Evolutionary conservation across 2,329 filamentous ascomycete genomes (phyloP), one percentile per base, ranked within the genome.

Genomic region (Apiospora marii): DNA sequence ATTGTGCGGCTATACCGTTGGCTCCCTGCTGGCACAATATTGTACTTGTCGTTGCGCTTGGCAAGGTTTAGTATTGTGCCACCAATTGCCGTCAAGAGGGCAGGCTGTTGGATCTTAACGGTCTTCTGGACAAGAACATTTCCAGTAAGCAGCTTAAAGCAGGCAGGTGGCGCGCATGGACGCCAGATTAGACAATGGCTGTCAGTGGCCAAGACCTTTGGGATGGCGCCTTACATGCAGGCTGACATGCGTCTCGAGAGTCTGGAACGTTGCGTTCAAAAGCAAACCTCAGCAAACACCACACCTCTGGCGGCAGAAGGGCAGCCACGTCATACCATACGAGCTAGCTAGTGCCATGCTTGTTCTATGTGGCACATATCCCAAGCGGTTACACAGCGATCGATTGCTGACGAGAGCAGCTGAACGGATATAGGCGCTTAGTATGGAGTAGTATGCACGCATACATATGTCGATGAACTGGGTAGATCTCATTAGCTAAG

Each of bases 281-380:
- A 41, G 34, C 27, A 61, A 61, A 61, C 1, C 7, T n/a, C 14
- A 34, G 16, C 53, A 37, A 61, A 22, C 30, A 37, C 30, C 30
- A 27, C 53, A 30, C 49, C 7, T 34, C 51, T 58, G 16, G 53
- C 53, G 53, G 27, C 53, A 34, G 51, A 58, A 30, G 51, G 53
- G 34, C 16, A 64, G 58, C 58, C 58, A 64, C 58, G 58, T 64
- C 58, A 64, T 64, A 64, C 58, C 58, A n/a, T 37, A 61, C 53
- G 53, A 61, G 53, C 30, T 22, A 19, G 16, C 27, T 58, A 30
- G 27, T 58, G 51, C 27, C 27, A 16, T 61, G 27, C 8, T 16
- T 14, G 22, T 49, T 19, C 3, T 58, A 22, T 34, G 51, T 58
- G 51, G 48, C n/a, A 24, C 48, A 10, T n/a, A 51, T 58, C 30